Evolutionary conservation across 306 rosid genomes (phyloP), one percentile per base, ranked within the genome.

Genomic region (Vicia faba): DNA sequence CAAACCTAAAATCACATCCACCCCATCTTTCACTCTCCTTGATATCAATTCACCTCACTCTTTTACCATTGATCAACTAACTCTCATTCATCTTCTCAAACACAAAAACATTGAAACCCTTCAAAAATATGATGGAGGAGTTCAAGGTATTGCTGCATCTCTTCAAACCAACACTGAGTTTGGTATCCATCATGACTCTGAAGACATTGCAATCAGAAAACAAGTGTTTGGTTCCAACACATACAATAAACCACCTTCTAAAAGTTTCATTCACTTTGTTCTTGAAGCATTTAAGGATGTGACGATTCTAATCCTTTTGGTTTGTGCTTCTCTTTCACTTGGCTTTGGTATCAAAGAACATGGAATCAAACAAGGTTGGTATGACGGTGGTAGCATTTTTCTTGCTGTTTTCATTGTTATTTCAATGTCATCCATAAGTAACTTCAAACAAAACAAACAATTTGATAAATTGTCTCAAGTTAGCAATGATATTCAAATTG

Each of bases 311-410:
- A 78, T 78, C 40, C 82, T 66, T 6, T 16, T 77, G 68, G 76
- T 12, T 16, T 77, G 76, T 48, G 76, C 81, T 2, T 44, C 72
- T 5, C 76, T 77, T 28, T 77, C 81, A 7, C 40, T 77, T 13
- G 81, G 76, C 8, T 77, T 77, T 49, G 81, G 81, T 5, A 77
- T 77, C 45, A 40, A 40, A 15, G 61, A 78, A 25, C 50, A 72
- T 41, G 82, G 82, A 15, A 36, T 67, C 48, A 66, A 72, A 60
- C 78, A 78, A 72, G 82, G 82, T 59, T 78, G 82, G 82, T 78
- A 72, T 54, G 82, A 78, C 3, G 82, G 82, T 31, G 82, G 78
- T 3, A 78, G 82, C 70, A 78, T 72, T 11, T 78, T 78, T 7
- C 7, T 78, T 5, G 82, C 82, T 2, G 82, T 71, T 44, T 71